phyloP scores from a whole-genome alignment of 805 yeast species.

The Kockiozyma suomiensis region DNA sequence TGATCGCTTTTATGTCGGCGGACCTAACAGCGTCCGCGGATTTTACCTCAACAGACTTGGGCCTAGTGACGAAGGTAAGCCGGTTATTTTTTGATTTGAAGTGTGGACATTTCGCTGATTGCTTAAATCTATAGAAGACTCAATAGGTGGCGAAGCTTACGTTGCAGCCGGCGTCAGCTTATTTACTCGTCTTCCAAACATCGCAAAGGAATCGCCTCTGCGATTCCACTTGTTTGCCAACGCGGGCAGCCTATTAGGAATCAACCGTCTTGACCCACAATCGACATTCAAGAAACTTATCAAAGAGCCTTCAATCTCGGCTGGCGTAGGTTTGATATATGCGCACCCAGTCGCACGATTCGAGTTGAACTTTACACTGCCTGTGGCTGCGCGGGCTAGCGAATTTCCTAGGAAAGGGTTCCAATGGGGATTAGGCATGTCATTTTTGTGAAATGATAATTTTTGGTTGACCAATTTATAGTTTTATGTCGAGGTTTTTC shows the following conservation, averaged over 20 bases:
- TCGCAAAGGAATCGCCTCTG: conserved; percentile 52
- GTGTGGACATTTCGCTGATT: neutral
- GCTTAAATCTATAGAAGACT: conserved; percentile 43
- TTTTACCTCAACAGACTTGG: conserved; percentile 70
- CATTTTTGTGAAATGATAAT: conserved; percentile 49
- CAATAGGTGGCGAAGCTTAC: conserved; percentile 69
- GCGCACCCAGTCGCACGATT: conserved; percentile 68
- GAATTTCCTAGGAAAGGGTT: conserved; percentile 64
- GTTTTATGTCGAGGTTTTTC: too few relatives aligned
- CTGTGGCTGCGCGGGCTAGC: conserved; percentile 54
- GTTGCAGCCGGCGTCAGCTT: conserved; percentile 60
- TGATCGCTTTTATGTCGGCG: conserved; percentile 86
- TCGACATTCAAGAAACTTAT: conserved; percentile 40
- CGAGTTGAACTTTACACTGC: conserved; percentile 66
- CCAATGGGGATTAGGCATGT: conserved; percentile 66
- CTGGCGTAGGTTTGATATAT: conserved; percentile 64
- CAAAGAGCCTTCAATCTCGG: conserved; percentile 52
- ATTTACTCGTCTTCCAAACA: conserved; percentile 62
- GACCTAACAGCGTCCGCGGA: conserved; percentile 71
- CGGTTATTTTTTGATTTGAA: neutral
- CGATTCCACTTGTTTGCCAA: conserved; percentile 65
- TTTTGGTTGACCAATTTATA: too few relatives aligned
- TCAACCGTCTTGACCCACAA: conserved; percentile 28
- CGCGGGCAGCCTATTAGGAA: conserved; percentile 59
- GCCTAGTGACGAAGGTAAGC: conserved; percentile 49